Percentiles rank a stretch among this genome's conserved stretches.
Evolutionary conservation across 768 basidiomycete genomes (phyloP).

Genomic region (Kwoniella heveanensis): DNA sequence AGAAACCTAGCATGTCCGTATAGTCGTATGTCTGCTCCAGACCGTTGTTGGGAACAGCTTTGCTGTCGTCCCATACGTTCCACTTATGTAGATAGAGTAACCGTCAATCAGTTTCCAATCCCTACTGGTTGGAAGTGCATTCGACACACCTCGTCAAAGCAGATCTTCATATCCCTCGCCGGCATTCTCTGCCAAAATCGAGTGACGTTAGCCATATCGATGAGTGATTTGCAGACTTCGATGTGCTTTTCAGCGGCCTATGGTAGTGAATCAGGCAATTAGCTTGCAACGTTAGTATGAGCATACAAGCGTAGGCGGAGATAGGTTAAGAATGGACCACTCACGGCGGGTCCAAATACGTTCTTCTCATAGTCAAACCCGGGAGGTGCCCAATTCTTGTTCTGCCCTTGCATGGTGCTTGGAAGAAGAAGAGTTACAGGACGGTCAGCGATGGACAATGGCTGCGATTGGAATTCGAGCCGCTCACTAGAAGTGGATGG

Average conservation of each 20-base stretch:
- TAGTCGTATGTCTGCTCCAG: conserved; percentile 64
- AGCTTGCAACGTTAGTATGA: too few species aligned
- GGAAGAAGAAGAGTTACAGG: too few species aligned
- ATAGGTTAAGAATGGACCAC: conserved; percentile 18
- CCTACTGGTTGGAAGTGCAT: too few species aligned
- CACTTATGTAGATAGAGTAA: conserved; percentile 49
- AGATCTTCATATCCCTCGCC: conserved; percentile 51
- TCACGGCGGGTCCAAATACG: conserved; percentile 62
- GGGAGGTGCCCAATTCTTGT: conserved; percentile 30
- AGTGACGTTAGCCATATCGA: conserved; percentile 60
- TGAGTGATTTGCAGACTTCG: conserved; percentile 61
- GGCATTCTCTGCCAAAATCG: conserved; percentile 22
- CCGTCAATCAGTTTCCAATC: too few species aligned
- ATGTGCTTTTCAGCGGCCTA: conserved; percentile 62
- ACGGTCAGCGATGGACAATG: too few species aligned
- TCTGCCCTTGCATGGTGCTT: conserved; percentile 50
- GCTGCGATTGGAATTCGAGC: too few species aligned
- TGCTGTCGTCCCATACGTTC: conserved; percentile 60
- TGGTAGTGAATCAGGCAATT: background rate
- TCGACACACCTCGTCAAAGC: conserved; percentile 61
- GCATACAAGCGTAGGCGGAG: too few species aligned
- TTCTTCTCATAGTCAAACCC: conserved; percentile 60
- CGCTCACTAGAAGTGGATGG: conserved; percentile 55
- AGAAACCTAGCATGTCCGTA: conserved; percentile 64
- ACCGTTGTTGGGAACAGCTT: conserved; percentile 61